Percentiles rank a stretch among this genome's conserved stretches.
phyloP scores from a whole-genome alignment of 2,329 filamentous ascomycete species.

The Alternaria arborescens region DNA sequence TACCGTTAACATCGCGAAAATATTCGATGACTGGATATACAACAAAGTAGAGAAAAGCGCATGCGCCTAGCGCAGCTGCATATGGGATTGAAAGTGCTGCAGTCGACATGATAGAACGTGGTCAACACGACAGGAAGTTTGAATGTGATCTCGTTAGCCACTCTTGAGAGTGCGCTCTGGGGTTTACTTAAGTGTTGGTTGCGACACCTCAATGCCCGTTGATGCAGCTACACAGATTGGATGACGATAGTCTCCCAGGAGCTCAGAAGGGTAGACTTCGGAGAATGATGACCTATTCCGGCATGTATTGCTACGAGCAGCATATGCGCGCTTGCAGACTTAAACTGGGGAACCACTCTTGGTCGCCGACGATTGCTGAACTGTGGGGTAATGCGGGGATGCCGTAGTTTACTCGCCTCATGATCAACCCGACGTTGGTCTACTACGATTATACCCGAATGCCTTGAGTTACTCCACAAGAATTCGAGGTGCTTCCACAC shows the following conservation, averaged over 20 bases:
- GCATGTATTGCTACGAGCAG: neutral
- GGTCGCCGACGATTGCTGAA: neutral
- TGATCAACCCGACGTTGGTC: neutral
- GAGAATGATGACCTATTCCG: constrained; percentile 18
- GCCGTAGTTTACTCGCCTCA: neutral
- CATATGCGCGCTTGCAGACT: neutral
- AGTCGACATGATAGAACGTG: constrained; percentile 23
- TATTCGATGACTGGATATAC: constrained; percentile 55
- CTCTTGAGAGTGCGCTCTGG: neutral
- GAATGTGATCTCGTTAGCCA: neutral
- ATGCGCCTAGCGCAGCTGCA: constrained; percentile 32
- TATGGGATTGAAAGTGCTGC: constrained; percentile 31
- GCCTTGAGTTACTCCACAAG: neutral
- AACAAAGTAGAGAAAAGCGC: constrained; percentile 49
- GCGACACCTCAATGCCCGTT: neutral
- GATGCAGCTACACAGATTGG: constrained; percentile 4
- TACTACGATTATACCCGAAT: neutral
- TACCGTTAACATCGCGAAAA: constrained; percentile 56
- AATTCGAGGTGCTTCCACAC: neutral
- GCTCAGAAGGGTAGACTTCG: constrained; percentile 18
- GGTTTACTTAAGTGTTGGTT: constrained; percentile 22
- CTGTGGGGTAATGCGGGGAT: constrained; percentile 20
- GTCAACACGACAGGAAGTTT: constrained; percentile 3
- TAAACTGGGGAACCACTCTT: neutral
- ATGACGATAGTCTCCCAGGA: neutral